Conservation (phyloP, 768 basidiomycete genomes). For the Suillus clintonianus region DNA sequence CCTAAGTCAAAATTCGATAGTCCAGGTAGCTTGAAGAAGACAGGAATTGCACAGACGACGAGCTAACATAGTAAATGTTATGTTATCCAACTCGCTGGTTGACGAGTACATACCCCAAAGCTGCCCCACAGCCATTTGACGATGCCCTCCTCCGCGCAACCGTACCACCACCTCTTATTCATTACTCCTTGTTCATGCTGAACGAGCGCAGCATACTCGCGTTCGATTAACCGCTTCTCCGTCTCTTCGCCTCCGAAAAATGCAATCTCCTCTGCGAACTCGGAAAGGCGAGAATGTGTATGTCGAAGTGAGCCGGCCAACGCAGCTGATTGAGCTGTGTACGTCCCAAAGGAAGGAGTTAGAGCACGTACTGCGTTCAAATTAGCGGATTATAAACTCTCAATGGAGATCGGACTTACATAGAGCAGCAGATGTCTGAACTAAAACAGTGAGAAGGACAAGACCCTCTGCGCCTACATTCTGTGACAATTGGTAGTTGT, state of each 20-base stretch:
- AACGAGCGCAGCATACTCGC: constrained; percentile 82
- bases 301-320: constrained; percentile 89
- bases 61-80: constrained; percentile 45
- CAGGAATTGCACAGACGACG: constrained; percentile 88
- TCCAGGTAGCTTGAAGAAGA: constrained; percentile 88
- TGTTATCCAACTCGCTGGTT: neutral
- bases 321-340: constrained; percentile 85
- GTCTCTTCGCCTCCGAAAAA: constrained; percentile 87
- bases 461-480: constrained; percentile 96
- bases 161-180: constrained; percentile 83
- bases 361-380: constrained; percentile 70
- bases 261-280: constrained; percentile 87
- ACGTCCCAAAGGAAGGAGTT: constrained; percentile 91
- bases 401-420: constrained; percentile 49
- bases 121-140: constrained; percentile 98
- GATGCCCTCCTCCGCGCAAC: constrained; percentile 90
- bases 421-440: constrained; percentile 81
- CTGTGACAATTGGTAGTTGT: constrained; percentile 92
- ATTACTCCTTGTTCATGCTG: constrained; percentile 85
- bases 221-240: constrained; percentile 89
- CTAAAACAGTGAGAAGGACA: constrained; percentile 76
- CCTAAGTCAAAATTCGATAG: constrained; percentile 70
- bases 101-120: constrained; percentile 68
- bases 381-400: neutral
- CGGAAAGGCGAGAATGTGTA: constrained; percentile 87